A percentile compares a stretch with the other conserved stretches of the same genome.
phyloP scores from a whole-genome alignment of 2,329 filamentous ascomycete genomes.

The Torrubiella hemipterigena region DNA sequence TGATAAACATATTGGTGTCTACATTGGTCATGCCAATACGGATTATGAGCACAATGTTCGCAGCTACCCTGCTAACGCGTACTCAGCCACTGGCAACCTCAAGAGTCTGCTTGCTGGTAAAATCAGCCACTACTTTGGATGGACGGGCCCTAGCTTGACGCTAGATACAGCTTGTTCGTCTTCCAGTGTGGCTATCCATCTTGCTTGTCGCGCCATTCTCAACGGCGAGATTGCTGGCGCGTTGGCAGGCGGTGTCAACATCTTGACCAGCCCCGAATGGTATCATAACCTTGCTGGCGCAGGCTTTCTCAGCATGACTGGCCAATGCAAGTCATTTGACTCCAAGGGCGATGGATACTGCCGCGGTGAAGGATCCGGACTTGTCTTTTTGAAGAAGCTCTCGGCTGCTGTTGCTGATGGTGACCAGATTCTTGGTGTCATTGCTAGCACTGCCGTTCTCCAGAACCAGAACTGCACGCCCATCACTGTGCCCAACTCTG shows the following conservation, averaged over 20 bases:
- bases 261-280: constrained; percentile 18
- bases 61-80: constrained; percentile 22
- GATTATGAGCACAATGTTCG: constrained; percentile 30
- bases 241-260: constrained; percentile 25
- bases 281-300: constrained; percentile 13
- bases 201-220: constrained; percentile 17
- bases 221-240: constrained; percentile 19
- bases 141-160: constrained; percentile 21
- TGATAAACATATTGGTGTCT: constrained; percentile 20
- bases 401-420: constrained; percentile 31
- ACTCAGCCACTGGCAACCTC: constrained; percentile 21
- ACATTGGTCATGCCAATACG: constrained; percentile 18
- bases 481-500: constrained; percentile 24
- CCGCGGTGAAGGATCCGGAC: constrained; percentile 33
- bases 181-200: constrained; percentile 21
- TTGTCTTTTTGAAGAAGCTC: constrained; percentile 35
- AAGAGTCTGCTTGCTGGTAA: constrained; percentile 19
- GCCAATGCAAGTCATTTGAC: constrained; percentile 21
- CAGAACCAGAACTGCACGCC: constrained; percentile 28
- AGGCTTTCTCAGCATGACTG: constrained; percentile 16
- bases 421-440: constrained; percentile 29
- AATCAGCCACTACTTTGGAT: constrained; percentile 24
- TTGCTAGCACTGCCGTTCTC: constrained; percentile 24
- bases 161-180: constrained; percentile 27
- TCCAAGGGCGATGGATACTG: constrained; percentile 36